phyloP scores from a whole-genome alignment of 2,329 filamentous ascomycete species.

The Penicillium aurantiogriseum region DNA sequence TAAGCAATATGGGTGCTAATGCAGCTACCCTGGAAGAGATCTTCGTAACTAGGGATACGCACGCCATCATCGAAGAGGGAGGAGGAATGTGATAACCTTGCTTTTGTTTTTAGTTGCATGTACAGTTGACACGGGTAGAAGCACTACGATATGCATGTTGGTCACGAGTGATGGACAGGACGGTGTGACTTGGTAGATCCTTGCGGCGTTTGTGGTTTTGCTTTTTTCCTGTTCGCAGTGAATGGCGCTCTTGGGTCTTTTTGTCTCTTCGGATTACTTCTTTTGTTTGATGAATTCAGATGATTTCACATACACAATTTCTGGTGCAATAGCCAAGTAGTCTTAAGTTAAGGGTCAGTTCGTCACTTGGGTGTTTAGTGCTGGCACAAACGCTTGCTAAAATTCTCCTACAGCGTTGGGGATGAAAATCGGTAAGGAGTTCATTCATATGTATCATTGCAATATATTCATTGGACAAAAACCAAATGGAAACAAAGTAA shows the following conservation, averaged over 20 bases:
- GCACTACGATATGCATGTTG: constrained; percentile 11
- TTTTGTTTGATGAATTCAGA: constrained; percentile 5
- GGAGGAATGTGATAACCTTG: constrained; percentile 23
- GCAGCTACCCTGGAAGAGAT: constrained; percentile 45
- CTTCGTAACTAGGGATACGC: constrained; percentile 40
- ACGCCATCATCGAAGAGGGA: constrained; percentile 41
- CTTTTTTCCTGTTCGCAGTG: constrained; percentile 20
- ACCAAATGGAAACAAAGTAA: constrained; percentile 10
- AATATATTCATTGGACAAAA: constrained; percentile 8
- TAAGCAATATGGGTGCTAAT: constrained; percentile 26
- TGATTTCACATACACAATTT: not conserved
- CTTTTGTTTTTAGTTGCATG: constrained; percentile 13
- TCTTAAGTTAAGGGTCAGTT: not conserved
- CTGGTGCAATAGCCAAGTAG: not conserved
- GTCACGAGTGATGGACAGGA: constrained; percentile 24
- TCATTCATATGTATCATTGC: not conserved
- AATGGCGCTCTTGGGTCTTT: constrained; percentile 14
- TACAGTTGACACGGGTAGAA: constrained; percentile 18
- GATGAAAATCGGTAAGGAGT: not conserved
- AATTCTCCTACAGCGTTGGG: not conserved
- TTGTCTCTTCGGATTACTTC: constrained; percentile 1
- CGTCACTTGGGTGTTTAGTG: not conserved
- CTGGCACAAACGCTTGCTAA: not conserved
- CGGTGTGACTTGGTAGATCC: constrained; percentile 14
- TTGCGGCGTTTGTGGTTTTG: constrained; percentile 21